Conservation (phyloP, 805 yeast genomes). For the Starmerella vaccinii region DNA sequence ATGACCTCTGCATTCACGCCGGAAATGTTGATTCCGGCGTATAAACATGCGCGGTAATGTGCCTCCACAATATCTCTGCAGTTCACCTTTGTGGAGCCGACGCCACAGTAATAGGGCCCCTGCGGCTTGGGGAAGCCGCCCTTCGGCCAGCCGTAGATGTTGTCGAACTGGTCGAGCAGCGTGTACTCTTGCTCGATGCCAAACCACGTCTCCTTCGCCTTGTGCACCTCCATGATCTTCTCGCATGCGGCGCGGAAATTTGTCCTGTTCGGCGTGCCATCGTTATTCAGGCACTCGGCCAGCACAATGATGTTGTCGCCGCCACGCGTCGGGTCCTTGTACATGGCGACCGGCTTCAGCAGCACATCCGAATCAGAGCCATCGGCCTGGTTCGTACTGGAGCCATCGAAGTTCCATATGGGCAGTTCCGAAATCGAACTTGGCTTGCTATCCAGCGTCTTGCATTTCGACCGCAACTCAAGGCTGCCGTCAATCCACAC, state of each 20-base stretch:
- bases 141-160: constrained; percentile 97
- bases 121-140: constrained; percentile 99
- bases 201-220: constrained; percentile 80
- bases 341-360: constrained; percentile 88
- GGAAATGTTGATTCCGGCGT: constrained; percentile 80
- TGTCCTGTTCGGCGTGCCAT: constrained; percentile 97
- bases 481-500: constrained; percentile 96
- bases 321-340: constrained; percentile 94
- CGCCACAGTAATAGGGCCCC: constrained; percentile 99
- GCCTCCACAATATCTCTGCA: constrained; percentile 98
- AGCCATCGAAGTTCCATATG: constrained; percentile 99
- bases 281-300: constrained; percentile 96
- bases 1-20: constrained; percentile 99
- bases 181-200: constrained; percentile 99
- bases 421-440: constrained; percentile 76
- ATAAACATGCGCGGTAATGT: constrained; percentile 95
- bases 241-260: constrained; percentile 97
- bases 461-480: constrained; percentile 85
- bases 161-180: constrained; percentile 78
- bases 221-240: constrained; percentile 88
- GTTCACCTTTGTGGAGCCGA: constrained; percentile 95
- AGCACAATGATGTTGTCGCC: constrained; percentile 94
- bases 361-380: constrained; percentile 94
- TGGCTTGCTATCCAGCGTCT: constrained; percentile 64
- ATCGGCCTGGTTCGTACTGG: constrained; percentile 97